Evolutionary conservation across 192 early-diverging fungal genomes (phyloP), one percentile per base, ranked within the genome.

Genomic region (Backusella australiensis): DNA sequence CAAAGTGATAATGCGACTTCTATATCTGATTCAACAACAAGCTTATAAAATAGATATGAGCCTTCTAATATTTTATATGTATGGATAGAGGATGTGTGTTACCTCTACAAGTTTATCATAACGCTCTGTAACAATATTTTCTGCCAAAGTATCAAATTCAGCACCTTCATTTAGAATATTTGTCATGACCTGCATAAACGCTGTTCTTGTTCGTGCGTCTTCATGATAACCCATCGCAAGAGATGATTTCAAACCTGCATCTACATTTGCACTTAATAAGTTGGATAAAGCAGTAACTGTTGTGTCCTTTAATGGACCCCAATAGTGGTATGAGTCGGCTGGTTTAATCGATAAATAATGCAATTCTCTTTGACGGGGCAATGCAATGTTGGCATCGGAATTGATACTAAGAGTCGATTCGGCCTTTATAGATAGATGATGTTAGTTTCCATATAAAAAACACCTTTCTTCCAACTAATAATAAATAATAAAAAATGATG

Each of bases 131-230:
- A 85, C 84, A 17, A 79, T 77, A 77, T 84, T 89, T 79, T 83
- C 89, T 71, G 73, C 86, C 82, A 95, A 78, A 1, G 87, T 89
- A 71, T 88, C 89, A 79, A 89, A 89, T 44, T 90, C 86, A 15
- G 86, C 87, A 12, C 91, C 94, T 72, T 87, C 74, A 67, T 91
- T 88, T 52, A 96, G 80, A 34, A 96, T 86, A 67, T 94, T 91
- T 41, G 93, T 93, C 66, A 96, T 84, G 71, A 96, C 93, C 39
- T 92, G 86, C 59, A 93, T 91, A 67, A 96, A 96, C 63, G 93
- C 84, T 8, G 89, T 86, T 26, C 94, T 89, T 56, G 89, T 91
- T 72, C 88, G 90, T 29, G 84, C 82, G 79, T 96, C 93, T 78
- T 92, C 92, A 80, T 95, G 90, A 76, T 94, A 96, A 5, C 86